phyloP scores from a whole-genome alignment of 2,329 filamentous ascomycete species.

The Fusarium anguioides region DNA sequence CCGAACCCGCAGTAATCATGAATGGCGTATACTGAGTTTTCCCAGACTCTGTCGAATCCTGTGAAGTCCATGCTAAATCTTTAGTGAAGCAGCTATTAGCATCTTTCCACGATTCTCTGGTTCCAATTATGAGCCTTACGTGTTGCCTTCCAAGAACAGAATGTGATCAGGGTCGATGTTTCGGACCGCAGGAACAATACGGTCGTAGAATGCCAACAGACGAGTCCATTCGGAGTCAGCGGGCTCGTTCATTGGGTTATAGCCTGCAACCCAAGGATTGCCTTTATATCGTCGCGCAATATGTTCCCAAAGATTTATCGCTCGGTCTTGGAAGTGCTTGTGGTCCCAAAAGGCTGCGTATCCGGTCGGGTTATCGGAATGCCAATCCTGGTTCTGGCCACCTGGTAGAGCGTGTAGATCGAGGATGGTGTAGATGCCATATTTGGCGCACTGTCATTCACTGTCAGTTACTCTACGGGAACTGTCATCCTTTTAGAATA shows the following conservation, averaged over 20 bases:
- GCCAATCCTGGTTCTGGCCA: conserved; percentile 61
- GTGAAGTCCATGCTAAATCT: conserved; percentile 47
- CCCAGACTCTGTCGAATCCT: conserved; percentile 51
- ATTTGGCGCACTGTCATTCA: conserved; percentile 49
- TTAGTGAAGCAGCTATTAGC: accelerated
- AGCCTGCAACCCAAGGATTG: conserved; percentile 56
- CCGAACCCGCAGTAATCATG: conserved; percentile 66
- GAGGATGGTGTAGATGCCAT: conserved; percentile 58
- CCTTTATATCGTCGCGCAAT: conserved; percentile 55
- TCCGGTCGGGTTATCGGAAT: conserved; percentile 52
- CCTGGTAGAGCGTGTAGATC: conserved; percentile 59
- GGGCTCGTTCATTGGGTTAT: conserved; percentile 51
- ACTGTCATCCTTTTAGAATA: too few relatives aligned
- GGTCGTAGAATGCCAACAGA: conserved; percentile 54
- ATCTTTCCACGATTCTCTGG: accelerated
- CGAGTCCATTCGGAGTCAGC: conserved; percentile 48
- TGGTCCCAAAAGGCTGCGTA: conserved; percentile 59
- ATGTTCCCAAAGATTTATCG: conserved; percentile 56
- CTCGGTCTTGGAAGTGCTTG: conserved; percentile 58
- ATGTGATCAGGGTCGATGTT: conserved; percentile 58
- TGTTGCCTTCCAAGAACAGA: conserved; percentile 62
- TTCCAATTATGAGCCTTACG: conserved; percentile 22
- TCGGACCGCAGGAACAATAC: conserved; percentile 53
- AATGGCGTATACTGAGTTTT: conserved; percentile 61
- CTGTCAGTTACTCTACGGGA: too few relatives aligned